Percentiles rank a stretch among this genome's conserved stretches.
phyloP scores from a whole-genome alignment of 1,284 basidiomycete genomes.

The Cryptococcus amylolentus region DNA sequence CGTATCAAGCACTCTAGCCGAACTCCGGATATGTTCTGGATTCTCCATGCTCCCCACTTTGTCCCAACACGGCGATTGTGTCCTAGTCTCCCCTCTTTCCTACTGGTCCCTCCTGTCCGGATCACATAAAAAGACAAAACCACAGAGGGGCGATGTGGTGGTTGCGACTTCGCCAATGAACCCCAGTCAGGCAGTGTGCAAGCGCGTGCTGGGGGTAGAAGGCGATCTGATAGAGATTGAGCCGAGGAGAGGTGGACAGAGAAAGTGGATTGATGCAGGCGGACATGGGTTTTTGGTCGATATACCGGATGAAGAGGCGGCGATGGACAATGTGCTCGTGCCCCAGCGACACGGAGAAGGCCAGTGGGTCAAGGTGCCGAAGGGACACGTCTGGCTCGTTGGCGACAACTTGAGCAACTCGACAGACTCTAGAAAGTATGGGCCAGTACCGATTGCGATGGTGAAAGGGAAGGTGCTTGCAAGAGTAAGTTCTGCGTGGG shows the following conservation, averaged over 20 bases:
- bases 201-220: conserved; percentile 83
- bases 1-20: conserved; percentile 33
- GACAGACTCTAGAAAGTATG: conserved; percentile 83
- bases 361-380: conserved; percentile 71
- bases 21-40: conserved; percentile 52
- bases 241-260: conserved; percentile 48
- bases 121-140: conserved; percentile 12
- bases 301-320: conserved; percentile 37
- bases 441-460: conserved; percentile 82
- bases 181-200: conserved; percentile 72
- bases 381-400: conserved; percentile 84
- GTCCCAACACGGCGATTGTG: conserved; percentile 48
- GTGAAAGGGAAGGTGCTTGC: conserved; percentile 73
- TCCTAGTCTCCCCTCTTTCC: conserved; percentile 56
- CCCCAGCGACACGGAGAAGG: conserved; percentile 54
- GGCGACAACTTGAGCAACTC: conserved; percentile 86
- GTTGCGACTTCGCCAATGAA: conserved; percentile 71
- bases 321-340: conserved; percentile 28
- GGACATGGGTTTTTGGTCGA: conserved; percentile 17
- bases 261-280: conserved; percentile 28
- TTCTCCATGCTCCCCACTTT: conserved; percentile 89
- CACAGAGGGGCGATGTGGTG: conserved; percentile 76
- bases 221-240: conserved; percentile 89
- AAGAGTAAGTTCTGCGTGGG: conserved; percentile 56
- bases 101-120: conserved; percentile 31